Evolutionary conservation across 768 basidiomycete genomes (phyloP).

Genomic region (Mycena filopes): DNA sequence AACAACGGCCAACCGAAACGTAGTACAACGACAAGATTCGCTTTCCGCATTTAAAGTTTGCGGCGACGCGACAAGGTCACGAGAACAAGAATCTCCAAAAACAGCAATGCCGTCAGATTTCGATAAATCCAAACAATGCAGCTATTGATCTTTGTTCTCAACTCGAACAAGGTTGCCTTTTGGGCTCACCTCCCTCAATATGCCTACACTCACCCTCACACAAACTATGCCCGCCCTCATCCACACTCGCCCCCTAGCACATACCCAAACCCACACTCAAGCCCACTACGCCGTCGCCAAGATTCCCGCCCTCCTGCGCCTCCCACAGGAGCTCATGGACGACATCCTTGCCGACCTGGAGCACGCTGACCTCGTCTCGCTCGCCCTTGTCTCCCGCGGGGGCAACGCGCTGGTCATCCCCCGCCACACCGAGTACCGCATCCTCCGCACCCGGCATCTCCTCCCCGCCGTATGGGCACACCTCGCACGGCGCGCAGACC

Average conservation of each 20-base stretch:
- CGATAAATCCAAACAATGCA: slow-evolving; percentile 10
- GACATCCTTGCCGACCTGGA: slow-evolving; percentile 58
- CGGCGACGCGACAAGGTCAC: slow-evolving; percentile 18
- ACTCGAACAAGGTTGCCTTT: slow-evolving; percentile 1
- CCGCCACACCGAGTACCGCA: slow-evolving; percentile 61
- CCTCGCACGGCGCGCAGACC: slow-evolving; percentile 59
- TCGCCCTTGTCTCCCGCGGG: slow-evolving; percentile 55
- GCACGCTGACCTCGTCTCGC: slow-evolving; percentile 53
- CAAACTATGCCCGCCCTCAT: neutral
- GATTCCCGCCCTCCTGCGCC: slow-evolving; percentile 39
- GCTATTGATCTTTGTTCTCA: slow-evolving; percentile 28
- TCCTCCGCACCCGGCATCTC: slow-evolving; percentile 54
- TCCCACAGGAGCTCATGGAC: slow-evolving; percentile 61
- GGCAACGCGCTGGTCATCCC: slow-evolving; percentile 54
- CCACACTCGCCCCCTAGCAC: neutral
- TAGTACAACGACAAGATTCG: neutral
- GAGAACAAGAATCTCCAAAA: slow-evolving; percentile 6
- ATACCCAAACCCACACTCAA: neutral
- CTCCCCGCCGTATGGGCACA: slow-evolving; percentile 59
- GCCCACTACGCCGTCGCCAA: neutral
- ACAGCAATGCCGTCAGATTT: slow-evolving; percentile 16
- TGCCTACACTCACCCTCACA: neutral
- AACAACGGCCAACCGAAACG: too few species aligned
- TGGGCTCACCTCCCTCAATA: neutral
- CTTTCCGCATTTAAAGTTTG: slow-evolving; percentile 11